Base-by-base conservation (phyloP, 768 basidiomycete genomes). In the Kwoniella sp. region DNA sequence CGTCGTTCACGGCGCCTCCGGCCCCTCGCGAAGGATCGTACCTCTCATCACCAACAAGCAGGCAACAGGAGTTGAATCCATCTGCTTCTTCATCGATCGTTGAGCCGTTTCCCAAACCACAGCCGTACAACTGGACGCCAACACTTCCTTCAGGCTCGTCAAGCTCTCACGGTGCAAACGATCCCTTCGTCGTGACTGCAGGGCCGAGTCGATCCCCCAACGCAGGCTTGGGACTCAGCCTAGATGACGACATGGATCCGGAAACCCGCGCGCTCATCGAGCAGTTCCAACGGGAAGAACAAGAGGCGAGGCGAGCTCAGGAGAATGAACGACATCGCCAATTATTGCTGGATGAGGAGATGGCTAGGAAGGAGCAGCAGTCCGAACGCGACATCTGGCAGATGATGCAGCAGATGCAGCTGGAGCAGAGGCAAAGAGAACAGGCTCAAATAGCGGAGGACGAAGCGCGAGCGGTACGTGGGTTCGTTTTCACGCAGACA, bases 351-450 rank as follows among this genome's bases (percentile, higher is more conserved):
- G 74, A 74, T 46, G 55, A 62, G 34, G 60, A 67, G 29, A 51
- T 69, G 11, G 74, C 74, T 2, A 52, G 70, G 56, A 62, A 58
- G 34, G 70, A 73, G 41, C 74, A 75, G 50, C 66, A 67, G 39
- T 56, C 64, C 22, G 74, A 75, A 46, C 62, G 71, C 51, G 67
- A 67, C 17, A 59, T 67, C 8, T 75, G 72, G 67, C 57, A 70
- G 44, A 56, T 57, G 31, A 60, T 67, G 60, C 65, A 73, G 53
- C 48, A 49, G 26, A 50, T 60, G 40, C 49, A 65, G 43, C 14
- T 48, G 11, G 52, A 64, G 44, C 42, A 66, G 27, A 54, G 56
- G 33, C 63, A 67, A 32, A 40, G 56, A 27, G 48, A 61, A 28
- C 62, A 62, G 33, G 56, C 52, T 14, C 68, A 70, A 46, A 58